Percentiles rank a stretch among this genome's conserved stretches.
Evolutionary conservation across 345 rosid species (phyloP).

Genomic region (Isatis tinctoria): DNA sequence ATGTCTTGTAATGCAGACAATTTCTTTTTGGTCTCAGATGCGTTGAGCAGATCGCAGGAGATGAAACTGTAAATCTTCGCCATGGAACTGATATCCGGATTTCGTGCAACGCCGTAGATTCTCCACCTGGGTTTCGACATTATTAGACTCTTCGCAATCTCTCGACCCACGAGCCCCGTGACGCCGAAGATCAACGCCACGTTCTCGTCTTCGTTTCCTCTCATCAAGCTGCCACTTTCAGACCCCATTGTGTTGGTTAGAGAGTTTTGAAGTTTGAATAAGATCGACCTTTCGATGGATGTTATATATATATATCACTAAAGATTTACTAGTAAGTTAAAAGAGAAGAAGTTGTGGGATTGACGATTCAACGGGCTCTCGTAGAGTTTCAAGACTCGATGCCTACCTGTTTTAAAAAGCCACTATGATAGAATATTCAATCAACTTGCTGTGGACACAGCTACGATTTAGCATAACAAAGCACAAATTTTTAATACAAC

Average conservation of each 20-base stretch:
- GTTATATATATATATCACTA: background rate
- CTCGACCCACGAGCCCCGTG: slow-evolving; percentile 85
- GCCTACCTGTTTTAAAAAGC: slow-evolving; percentile 25
- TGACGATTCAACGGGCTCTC: slow-evolving; percentile 20
- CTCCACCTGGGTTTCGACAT: slow-evolving; percentile 56
- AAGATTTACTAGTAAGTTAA: background rate
- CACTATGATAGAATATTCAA: slow-evolving; percentile 17
- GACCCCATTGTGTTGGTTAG: slow-evolving; percentile 33
- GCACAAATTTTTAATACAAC: background rate
- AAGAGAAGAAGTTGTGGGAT: background rate
- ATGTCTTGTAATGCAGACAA: slow-evolving; percentile 40
- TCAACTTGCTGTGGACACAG: slow-evolving; percentile 25
- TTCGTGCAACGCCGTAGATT: slow-evolving; percentile 77
- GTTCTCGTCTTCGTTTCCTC: slow-evolving; percentile 20
- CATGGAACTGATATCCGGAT: slow-evolving; percentile 40
- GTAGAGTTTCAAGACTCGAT: slow-evolving; percentile 31
- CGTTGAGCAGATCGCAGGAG: slow-evolving; percentile 66
- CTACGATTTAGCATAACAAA: slow-evolving; percentile 26
- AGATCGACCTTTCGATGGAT: background rate
- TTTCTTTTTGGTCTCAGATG: slow-evolving; percentile 44
- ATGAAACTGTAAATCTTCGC: slow-evolving; percentile 55
- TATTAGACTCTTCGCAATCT: slow-evolving; percentile 49
- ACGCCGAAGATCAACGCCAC: slow-evolving; percentile 81
- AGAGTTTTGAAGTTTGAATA: slow-evolving; percentile 5
- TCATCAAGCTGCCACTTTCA: slow-evolving; percentile 23